phyloP scores from a whole-genome alignment of 2,329 filamentous ascomycete genomes.

The Talaromyces sp. region DNA sequence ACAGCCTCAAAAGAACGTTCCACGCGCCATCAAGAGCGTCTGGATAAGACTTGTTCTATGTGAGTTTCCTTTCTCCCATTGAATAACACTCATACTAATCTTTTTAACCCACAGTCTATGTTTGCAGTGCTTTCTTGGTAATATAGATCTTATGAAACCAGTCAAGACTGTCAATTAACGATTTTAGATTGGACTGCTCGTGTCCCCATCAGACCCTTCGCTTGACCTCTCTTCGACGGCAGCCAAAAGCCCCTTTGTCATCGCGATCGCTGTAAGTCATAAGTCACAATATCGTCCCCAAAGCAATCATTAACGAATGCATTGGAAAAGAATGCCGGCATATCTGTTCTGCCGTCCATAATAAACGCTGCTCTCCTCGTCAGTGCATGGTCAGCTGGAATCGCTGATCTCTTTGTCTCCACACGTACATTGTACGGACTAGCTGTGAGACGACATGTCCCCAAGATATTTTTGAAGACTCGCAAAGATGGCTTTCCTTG shows the following conservation, averaged over 20 bases:
- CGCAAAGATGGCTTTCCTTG: constrained; percentile 20
- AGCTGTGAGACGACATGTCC: constrained; percentile 10
- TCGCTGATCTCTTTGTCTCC: constrained; percentile 12
- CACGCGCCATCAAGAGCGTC: constrained; percentile 20
- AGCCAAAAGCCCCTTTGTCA: constrained; percentile 13
- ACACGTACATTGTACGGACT: constrained; percentile 13
- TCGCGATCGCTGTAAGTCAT: constrained; percentile 11
- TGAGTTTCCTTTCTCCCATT: constrained; percentile 1
- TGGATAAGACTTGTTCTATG: constrained; percentile 22
- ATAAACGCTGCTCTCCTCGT: constrained; percentile 14
- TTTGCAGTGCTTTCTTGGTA: constrained; percentile 14
- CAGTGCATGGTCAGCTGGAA: constrained; percentile 17
- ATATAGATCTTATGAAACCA: neutral
- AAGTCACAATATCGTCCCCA: neutral
- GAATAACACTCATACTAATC: no score
- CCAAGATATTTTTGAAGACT: constrained; percentile 15
- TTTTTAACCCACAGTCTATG: constrained; percentile 1
- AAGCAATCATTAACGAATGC: neutral
- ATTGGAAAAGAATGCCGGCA: constrained; percentile 9
- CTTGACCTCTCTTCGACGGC: constrained; percentile 15
- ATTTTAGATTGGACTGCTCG: constrained; percentile 16
- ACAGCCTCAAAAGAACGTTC: constrained; percentile 20
- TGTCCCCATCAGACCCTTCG: constrained; percentile 20
- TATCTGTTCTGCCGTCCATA: constrained; percentile 10
- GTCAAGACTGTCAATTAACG: neutral